Percentiles rank a stretch among this genome's conserved stretches.
Conservation (phyloP, 2,329 filamentous ascomycete genomes). For the Macrophomina tecta region DNA sequence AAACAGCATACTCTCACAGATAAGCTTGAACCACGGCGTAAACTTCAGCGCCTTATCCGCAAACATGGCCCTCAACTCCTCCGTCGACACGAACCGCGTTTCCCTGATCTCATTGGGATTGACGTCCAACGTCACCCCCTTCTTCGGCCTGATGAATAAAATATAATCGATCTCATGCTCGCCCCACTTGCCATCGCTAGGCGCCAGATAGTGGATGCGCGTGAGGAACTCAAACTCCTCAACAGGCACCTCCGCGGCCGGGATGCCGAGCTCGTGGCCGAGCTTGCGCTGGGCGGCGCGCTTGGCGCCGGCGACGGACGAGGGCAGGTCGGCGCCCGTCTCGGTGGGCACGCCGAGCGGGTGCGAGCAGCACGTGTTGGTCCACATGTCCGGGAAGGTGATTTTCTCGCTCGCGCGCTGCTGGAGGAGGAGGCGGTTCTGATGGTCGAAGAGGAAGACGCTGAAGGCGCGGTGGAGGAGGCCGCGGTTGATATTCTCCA, state of each 20-base stretch:
- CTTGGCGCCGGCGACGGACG: constrained; percentile 85
- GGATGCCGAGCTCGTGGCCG: constrained; percentile 93
- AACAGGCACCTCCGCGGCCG: constrained; percentile 83
- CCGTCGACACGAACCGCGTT: constrained; percentile 80
- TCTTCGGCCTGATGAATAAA: constrained; percentile 82
- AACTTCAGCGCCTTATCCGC: constrained; percentile 80
- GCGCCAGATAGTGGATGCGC: constrained; percentile 96
- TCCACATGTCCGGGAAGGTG: constrained; percentile 99
- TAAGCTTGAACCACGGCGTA: constrained; percentile 99
- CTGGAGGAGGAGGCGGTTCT: constrained; percentile 91
- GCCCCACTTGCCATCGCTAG: constrained; percentile 97
- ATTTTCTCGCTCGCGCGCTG: constrained; percentile 97
- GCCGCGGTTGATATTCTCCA: constrained; percentile 97
- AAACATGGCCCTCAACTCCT: constrained; percentile 86
- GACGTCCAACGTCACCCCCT: constrained; percentile 79
- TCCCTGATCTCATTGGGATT: constrained; percentile 91
- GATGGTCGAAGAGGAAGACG: constrained; percentile 94
- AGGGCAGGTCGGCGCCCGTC: constrained; percentile 80
- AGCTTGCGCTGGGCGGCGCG: constrained; percentile 91
- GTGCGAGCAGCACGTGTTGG: constrained; percentile 99
- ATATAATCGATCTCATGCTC: constrained; percentile 99
- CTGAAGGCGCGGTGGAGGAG: constrained; percentile 97
- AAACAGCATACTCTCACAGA: constrained; percentile 96
- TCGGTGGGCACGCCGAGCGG: constrained; percentile 90
- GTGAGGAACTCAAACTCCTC: constrained; percentile 94